Percentiles rank a stretch among this genome's conserved stretches.
phyloP scores from a whole-genome alignment of 768 basidiomycete species.

The Lactarius akahatsu region DNA sequence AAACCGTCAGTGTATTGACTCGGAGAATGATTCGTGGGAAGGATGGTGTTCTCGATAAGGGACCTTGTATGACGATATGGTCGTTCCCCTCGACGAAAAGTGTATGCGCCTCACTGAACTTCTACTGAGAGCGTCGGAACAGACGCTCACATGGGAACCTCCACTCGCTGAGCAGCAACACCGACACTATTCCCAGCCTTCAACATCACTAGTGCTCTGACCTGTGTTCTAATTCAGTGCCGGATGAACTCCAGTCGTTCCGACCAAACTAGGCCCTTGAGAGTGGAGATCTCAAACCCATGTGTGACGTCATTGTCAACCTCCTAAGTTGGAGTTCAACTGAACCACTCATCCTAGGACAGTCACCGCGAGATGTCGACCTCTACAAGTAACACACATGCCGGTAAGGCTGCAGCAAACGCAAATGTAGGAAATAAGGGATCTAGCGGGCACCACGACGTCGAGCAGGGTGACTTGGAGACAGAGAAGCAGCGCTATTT shows the following conservation, averaged over 20 bases:
- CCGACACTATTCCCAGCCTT: too few relatives aligned
- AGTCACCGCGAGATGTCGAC: conserved; percentile 17
- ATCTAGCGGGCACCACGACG: conserved; percentile 7
- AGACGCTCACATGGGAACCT: too few relatives aligned
- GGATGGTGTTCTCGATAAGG: background rate
- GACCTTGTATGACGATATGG: background rate
- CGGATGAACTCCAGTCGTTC: background rate
- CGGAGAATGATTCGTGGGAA: background rate
- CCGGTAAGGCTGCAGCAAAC: background rate
- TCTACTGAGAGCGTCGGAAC: too few relatives aligned
- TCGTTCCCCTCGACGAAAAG: background rate
- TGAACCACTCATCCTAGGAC: background rate
- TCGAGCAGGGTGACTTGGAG: conserved; percentile 21
- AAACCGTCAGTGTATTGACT: background rate
- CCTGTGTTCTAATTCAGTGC: background rate
- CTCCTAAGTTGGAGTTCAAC: background rate
- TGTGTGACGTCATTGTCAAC: conserved; percentile 1
- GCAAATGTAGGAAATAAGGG: background rate
- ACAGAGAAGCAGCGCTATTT: conserved; percentile 21
- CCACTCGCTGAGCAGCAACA: too few relatives aligned
- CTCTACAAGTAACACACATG: background rate
- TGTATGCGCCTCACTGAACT: background rate
- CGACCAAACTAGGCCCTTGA: background rate
- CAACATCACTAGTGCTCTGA: too few relatives aligned
- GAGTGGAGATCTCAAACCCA: background rate